Base-by-base conservation (phyloP, 1,284 basidiomycete species). In the Ganoderma boninense region DNA sequence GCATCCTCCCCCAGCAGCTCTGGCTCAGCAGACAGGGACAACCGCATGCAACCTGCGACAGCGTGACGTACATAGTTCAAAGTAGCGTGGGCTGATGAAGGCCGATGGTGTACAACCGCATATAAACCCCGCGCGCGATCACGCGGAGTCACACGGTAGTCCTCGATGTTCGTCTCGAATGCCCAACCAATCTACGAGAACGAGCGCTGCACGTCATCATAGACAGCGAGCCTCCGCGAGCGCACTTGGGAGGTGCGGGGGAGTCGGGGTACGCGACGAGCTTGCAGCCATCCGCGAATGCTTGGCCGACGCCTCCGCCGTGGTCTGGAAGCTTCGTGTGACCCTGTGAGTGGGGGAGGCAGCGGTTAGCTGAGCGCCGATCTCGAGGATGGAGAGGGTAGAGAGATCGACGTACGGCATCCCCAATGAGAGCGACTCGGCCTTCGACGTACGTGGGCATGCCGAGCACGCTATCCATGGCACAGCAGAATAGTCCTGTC, bases 241-340 rank as follows among this genome's bases (percentile, higher is more conserved):
- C 5, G 68, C 66, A 14, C 8, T 10, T 3, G 62, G 23, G 14
- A 71, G 43, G 29, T 13, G 65, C 61, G 8, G 29, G 6, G 2
- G 46, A 23, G 26, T 66, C 62, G 16, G 72, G 64, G n/a, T 72
- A 20, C 0, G 11, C 7, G 2, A 61, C 67, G 43, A 74, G 73
- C 11, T 71, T 13, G 61, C 64, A 62, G 35, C 54, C 68, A 32
- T 72, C 73, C 69, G 83, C 83, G 56, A 84, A 81, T 1, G 80
- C 82, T 74, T 84, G 83, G 0, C 83, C 82, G 8, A 79, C 82
- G 7, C 83, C 82, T 20, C 82, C 80, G 2, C 79, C 82, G 68
- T 81, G 81, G 68, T 80, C 77, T 0, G 82, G 82, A 4, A 80
- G 79, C 81, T 72, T 71, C 13, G 69, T 65, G 62, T 74, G 73